Conservation (phyloP, 176 grass and related monocot species). For the Zizania latifolia region DNA sequence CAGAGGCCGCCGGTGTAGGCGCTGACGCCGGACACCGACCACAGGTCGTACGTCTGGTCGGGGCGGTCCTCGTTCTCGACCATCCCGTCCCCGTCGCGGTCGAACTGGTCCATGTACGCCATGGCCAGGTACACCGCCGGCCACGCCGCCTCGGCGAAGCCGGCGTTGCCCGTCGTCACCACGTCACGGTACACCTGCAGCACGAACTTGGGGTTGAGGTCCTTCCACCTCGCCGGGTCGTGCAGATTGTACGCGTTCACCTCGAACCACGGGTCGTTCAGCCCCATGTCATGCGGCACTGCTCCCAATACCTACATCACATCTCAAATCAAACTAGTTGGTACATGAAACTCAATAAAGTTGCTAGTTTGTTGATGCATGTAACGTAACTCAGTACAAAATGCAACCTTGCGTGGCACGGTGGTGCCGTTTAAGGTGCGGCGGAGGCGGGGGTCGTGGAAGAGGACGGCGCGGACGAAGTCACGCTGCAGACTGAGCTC, state of each 20-base stretch:
- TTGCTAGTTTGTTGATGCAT: no score
- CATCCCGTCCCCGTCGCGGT: constrained; percentile 74
- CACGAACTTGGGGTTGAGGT: constrained; percentile 95
- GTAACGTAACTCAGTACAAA: no score
- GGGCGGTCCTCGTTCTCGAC: constrained; percentile 80
- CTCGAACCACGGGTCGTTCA: constrained; percentile 69
- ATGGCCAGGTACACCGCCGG: constrained; percentile 84
- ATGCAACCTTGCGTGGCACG: constrained; percentile 35
- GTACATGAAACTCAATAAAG: no score
- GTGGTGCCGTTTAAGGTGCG: constrained; percentile 34
- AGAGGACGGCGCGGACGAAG: constrained; percentile 63
- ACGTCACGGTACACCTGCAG: constrained; percentile 65
- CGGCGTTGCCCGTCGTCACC: constrained; percentile 39
- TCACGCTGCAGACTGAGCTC: constrained; percentile 84
- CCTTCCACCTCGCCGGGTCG: constrained; percentile 76
- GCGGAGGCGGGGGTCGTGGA: constrained; percentile 64
- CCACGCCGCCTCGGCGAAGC: constrained; percentile 56
- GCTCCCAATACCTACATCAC: constrained; percentile 45
- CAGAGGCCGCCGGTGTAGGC: constrained; percentile 82
- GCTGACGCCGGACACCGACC: constrained; percentile 69
- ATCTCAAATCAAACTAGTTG: neutral
- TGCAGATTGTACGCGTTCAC: constrained; percentile 71
- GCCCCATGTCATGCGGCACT: constrained; percentile 83
- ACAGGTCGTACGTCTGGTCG: constrained; percentile 83
- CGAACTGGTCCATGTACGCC: constrained; percentile 96